A percentile compares a stretch with the other conserved stretches of the same genome.
phyloP scores from a whole-genome alignment of 2,329 filamentous ascomycete species.

The Pyrenophora graminea region DNA sequence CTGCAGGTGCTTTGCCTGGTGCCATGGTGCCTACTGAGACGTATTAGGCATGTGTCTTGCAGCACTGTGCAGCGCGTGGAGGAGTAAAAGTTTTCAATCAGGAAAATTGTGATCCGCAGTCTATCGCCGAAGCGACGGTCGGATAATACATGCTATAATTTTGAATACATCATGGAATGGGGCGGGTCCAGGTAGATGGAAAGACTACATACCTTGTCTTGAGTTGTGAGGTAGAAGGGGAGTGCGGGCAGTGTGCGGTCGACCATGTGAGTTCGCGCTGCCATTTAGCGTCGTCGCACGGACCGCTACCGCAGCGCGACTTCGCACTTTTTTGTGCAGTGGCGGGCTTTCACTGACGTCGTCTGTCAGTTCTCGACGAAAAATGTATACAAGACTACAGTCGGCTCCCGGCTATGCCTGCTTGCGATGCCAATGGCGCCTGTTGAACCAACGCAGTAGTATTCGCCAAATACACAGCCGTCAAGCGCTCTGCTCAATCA shows the following conservation, averaged over 20 bases:
- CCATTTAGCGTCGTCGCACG: conserved; percentile 21
- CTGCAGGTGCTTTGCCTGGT: conserved; percentile 56
- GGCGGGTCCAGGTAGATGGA: background rate
- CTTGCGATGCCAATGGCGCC: conserved; percentile 32
- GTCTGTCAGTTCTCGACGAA: conserved; percentile 5
- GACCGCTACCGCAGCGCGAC: conserved; percentile 20
- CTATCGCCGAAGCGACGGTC: conserved; percentile 38
- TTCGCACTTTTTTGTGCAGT: conserved; percentile 10
- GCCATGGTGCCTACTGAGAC: conserved; percentile 38
- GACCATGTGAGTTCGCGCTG: conserved; percentile 26
- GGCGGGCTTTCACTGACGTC: conserved; percentile 14
- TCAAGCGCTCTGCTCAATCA: conserved; percentile 11
- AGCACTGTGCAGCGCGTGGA: background rate
- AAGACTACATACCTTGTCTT: conserved; percentile 24
- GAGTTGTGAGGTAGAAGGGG: conserved; percentile 14
- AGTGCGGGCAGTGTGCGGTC: conserved; percentile 9
- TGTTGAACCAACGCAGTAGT: conserved; percentile 12
- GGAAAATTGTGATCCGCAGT: conserved; percentile 40
- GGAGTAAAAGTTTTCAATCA: conserved; percentile 29
- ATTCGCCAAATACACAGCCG: conserved; percentile 4
- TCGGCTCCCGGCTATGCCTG: conserved; percentile 24
- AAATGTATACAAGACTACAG: conserved; percentile 25
- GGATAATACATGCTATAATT: conserved; percentile 57
- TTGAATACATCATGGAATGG: conserved; percentile 44
- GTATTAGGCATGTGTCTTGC: conserved; percentile 19